Base-by-base conservation (phyloP, 78 protist species). In the Chrysochromulina tobinii region DNA sequence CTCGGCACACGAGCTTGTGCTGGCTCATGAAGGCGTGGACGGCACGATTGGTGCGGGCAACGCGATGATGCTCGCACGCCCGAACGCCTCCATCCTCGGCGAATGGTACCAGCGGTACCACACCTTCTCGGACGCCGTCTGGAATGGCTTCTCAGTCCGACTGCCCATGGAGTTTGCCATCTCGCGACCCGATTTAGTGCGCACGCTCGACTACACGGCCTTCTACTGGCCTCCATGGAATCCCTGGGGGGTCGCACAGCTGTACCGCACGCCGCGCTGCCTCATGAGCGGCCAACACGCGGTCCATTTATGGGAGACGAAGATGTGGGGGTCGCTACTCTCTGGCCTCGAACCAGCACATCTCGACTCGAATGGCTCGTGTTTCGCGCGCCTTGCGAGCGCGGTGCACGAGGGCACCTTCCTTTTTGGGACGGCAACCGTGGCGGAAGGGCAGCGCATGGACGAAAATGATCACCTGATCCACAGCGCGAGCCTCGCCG, bases 221-320 rank as follows among this genome's bases (percentile, higher is more conserved):
- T 50, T 75, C 17, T 75, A 75, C 83, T 75, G 83, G 83, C 83
- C 83, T 17, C 83, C 83, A 6, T 75, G 83, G 83, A 75, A 50
- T 57, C 11, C 59, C 3, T 75, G 83, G 83, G 83, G 83, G 11
- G 27, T 75, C 12, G 51, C 83, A 12, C 83, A 75, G 83, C 57
- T 75, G 25, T 75, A 75, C 57, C 23, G 58, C 15, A 50, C 57
- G 25, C 6, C 55, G 57, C 83, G 83, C 5, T 75, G 83, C 57
- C 15, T 75, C 58, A 54, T 75, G 12, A 21, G n/a, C 27, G 51
- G 23, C 25, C 23, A 12, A 23, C 4, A 8, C 58, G 83, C 59
- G 18, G 83, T 75, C 2, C 83, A 75, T 18, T 17, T 75, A 11
- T 75, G 83, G 83, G 83, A 75, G 57, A 75, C 83, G 27, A 75